Base-by-base conservation (phyloP, 345 rosid genomes). In the Diplotaxis tenuifolia region DNA sequence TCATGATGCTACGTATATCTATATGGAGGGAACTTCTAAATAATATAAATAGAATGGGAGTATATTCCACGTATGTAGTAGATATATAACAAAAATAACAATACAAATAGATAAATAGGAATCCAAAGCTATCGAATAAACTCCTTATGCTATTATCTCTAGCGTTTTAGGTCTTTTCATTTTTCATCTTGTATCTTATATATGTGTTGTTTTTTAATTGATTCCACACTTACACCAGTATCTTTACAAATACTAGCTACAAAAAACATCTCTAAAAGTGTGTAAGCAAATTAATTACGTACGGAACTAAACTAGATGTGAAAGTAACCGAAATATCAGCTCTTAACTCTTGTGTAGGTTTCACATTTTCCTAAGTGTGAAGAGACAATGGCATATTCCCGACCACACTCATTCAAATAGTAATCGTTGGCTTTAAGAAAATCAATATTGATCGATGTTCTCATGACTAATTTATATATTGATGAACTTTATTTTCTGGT, bases 91-190 rank as follows among this genome's bases (percentile, higher is more conserved):
- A 36, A 68, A 62, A 27, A 54, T 54, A 40, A 45, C 20, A 64
- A 58, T 58, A 34, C 75, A 65, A 9, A 34, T 71, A 58, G 76
- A 77, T 77, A 77, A 32, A 65, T 57, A 77, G 76, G 80, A 77
- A 77, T 77, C 80, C 40, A 71, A 65, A 50, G 52, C 76, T 50
- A 65, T 56, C 50, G 72, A 65, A 70, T 76, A 65, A 71, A 57
- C 67, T 68, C 34, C 64, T 45, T 70, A 47, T 64, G 75, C 75
- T 70, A 29, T 42, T 53, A 75, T 75, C 68, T 60, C 56, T 55
- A 65, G 19, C 65, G 42, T 70, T 57, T 47, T 58, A 70, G 68
- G 76, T 65, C 54, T 8, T 65, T 34, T 50, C 67, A 70, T 70
- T 54, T 62, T 12, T 67, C 62, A 67, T 52, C 36, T 21, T 67